Evolutionary conservation across 1,139 yeast genomes (phyloP).

Genomic region (Keqinozyma sinolaborantium): DNA sequence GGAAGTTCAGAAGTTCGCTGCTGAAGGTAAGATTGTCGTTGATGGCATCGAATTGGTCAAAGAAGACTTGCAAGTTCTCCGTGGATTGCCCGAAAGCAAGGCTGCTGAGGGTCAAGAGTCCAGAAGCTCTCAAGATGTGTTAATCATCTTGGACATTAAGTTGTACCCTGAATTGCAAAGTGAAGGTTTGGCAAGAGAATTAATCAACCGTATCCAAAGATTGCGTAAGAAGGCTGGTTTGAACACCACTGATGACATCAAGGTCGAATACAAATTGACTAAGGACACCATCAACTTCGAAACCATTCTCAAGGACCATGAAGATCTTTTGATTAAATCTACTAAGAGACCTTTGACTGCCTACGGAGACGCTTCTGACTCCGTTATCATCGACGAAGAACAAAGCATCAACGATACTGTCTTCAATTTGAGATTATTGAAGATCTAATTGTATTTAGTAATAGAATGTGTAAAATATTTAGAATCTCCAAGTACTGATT

Average conservation of each 20-base stretch:
- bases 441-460: slow-evolving; percentile 29
- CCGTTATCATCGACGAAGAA: slow-evolving; percentile 81
- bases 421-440: slow-evolving; percentile 76
- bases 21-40: slow-evolving; percentile 72
- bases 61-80: slow-evolving; percentile 86
- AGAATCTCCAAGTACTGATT: slow-evolving; percentile 47
- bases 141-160: slow-evolving; percentile 85
- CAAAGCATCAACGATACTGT: slow-evolving; percentile 84
- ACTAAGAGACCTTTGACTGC: slow-evolving; percentile 60
- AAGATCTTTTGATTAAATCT: slow-evolving; percentile 69
- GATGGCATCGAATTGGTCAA: slow-evolving; percentile 84
- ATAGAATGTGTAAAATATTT: slow-evolving; percentile 3
- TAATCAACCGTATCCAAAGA: slow-evolving; percentile 95
- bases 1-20: slow-evolving; percentile 75
- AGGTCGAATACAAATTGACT: slow-evolving; percentile 71
- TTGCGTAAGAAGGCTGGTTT: slow-evolving; percentile 95
- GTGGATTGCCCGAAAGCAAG: slow-evolving; percentile 75
- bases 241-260: slow-evolving; percentile 91
- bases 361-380: slow-evolving; percentile 32
- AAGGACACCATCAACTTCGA: slow-evolving; percentile 72
- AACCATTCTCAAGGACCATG: slow-evolving; percentile 60
- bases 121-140: slow-evolving; percentile 84
- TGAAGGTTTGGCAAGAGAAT: slow-evolving; percentile 95
- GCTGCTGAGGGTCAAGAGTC: slow-evolving; percentile 72
- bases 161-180: slow-evolving; percentile 83